Evolutionary conservation across 2,329 filamentous ascomycete genomes (phyloP), one percentile per base, ranked within the genome.

Genomic region (Arthrobotrys pseudoclavata): DNA sequence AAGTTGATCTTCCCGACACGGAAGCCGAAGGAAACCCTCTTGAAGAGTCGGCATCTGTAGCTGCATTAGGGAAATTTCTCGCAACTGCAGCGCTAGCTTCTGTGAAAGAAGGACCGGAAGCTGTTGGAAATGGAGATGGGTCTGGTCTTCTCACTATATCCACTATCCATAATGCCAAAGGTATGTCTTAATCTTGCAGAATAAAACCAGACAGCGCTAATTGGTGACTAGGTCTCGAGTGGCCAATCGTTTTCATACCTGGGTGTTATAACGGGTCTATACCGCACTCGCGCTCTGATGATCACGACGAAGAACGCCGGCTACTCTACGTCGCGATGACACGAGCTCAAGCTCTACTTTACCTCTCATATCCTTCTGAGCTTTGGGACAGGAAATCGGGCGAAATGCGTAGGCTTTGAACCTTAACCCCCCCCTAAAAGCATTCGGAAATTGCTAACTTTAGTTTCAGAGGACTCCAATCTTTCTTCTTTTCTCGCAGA

Each of bases 251-350:
- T 0, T 98, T 98, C 83, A 90, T 98, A 15, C 94, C 96, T 4
- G 92, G 92, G 0, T 91, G 93, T 26, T 97, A 97, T 82, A 89
- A 94, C 55, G 96, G 95, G 0, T 95, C 91, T 1, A 96, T 98
- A 75, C 95, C 95, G 3, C 95, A 98, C 83, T 91, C 91, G 1
- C 88, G 94, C 80, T 89, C 94, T 0, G 94, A 97, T 53, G 93
- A 98, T 82, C 86, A 87, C 2, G 91, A 95, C 70, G 95, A 99
- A 83, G 95, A 99, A 83, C 87, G 96, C 75, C 88, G 95, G 29
- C 84, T 99, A 53, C 86, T 99, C 0, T 99, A 98, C 81, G 96
- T 99, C 13, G 95, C 94, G 29, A 98, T 99, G 94, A 99, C 95
- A 2, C 87, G 95, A 82, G 95, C 96, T 5, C 91, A 98, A 83